Evolutionary conservation across 2,329 filamentous ascomycete species (phyloP).

Genomic region (Teratosphaeria nubilosa): DNA sequence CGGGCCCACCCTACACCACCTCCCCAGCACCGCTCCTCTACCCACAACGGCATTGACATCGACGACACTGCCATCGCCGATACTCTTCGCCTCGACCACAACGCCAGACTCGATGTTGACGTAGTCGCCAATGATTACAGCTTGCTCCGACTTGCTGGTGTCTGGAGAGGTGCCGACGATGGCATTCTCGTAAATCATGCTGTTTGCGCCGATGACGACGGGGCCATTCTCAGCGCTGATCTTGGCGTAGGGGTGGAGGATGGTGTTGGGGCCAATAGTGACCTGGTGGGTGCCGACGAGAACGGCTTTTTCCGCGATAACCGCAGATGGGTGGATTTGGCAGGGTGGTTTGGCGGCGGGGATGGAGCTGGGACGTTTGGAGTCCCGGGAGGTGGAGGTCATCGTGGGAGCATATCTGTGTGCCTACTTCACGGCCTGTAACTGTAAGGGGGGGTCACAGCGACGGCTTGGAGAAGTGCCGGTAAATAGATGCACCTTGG

Average conservation of each 20-base stretch:
- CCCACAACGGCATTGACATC: constrained; percentile 23
- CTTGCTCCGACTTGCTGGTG: constrained; percentile 10
- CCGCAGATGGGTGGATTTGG: constrained; percentile 36
- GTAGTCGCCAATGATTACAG: constrained; percentile 30
- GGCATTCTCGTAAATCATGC: constrained; percentile 64
- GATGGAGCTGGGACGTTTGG: neutral
- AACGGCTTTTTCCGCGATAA: constrained; percentile 39
- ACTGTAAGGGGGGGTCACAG: too few species aligned
- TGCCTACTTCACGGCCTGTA: too few species aligned
- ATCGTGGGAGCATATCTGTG: neutral
- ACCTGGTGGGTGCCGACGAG: constrained; percentile 66
- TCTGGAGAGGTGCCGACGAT: constrained; percentile 21
- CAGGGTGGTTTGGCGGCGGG: constrained; percentile 23
- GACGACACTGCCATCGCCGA: constrained; percentile 22
- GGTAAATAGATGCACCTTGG: neutral
- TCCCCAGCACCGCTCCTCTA: constrained; percentile 34
- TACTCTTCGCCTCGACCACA: constrained; percentile 25
- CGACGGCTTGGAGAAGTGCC: too few species aligned
- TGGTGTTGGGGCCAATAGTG: constrained; percentile 62
- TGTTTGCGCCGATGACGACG: constrained; percentile 40
- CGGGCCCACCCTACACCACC: constrained; percentile 36
- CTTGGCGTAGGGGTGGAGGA: constrained; percentile 74
- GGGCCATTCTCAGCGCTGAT: constrained; percentile 32
- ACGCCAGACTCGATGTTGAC: constrained; percentile 36
- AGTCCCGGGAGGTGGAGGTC: neutral